Evolutionary conservation across 1,139 yeast genomes (phyloP).

Genomic region (Pichia sp.): DNA sequence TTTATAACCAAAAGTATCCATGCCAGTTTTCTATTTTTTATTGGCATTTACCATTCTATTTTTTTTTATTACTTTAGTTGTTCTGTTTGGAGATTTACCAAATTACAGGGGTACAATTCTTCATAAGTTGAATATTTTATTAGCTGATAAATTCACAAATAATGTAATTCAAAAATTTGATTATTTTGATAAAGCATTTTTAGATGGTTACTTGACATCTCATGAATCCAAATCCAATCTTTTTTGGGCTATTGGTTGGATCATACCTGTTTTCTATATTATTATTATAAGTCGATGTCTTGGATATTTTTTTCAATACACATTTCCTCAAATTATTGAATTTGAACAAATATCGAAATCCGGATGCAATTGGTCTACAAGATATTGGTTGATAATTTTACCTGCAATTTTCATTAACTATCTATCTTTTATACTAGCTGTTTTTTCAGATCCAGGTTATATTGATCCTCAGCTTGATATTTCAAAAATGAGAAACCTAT

Average conservation of each 20-base stretch:
- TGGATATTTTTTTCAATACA: constrained; percentile 38
- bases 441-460: constrained; percentile 53
- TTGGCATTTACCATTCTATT: neutral
- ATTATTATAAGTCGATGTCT: constrained; percentile 42
- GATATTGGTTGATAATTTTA: constrained; percentile 24
- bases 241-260: constrained; percentile 30
- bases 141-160: constrained; percentile 2
- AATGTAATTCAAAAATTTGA: neutral
- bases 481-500: constrained; percentile 20
- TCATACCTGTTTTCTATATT: constrained; percentile 47
- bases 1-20: no score
- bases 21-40: constrained; percentile 5
- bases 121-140: constrained; percentile 3
- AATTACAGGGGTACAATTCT: constrained; percentile 14
- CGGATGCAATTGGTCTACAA: constrained; percentile 3
- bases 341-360: constrained; percentile 1
- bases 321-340: constrained; percentile 24
- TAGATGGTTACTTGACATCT: constrained; percentile 10
- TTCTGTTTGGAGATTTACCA: constrained; percentile 21
- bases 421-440: constrained; percentile 38
- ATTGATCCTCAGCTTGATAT: constrained; percentile 17
- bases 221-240: constrained; percentile 9
- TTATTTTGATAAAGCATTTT: constrained; percentile 7
- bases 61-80: constrained; percentile 2
- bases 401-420: constrained; percentile 36